A percentile compares a stretch with the other conserved stretches of the same genome.
These are phyloP conservation scores for Botrytis paeoniae DNA, from an alignment of 2,329 filamentous ascomycete species.

Conservation along the genomic window DNA sequence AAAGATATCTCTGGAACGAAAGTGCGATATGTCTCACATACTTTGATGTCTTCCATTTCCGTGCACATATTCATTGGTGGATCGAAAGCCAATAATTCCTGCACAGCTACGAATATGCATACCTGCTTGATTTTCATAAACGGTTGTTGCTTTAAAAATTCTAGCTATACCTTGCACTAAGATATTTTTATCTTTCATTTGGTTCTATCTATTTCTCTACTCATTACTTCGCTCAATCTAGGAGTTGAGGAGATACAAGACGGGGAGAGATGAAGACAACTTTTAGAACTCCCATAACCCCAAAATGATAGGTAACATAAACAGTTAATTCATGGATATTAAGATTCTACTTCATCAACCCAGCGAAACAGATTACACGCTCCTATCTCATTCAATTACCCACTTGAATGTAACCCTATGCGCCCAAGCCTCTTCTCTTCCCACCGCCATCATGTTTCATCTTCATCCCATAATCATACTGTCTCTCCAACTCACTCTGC, in stretches of 20 bases:
- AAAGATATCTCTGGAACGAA: background rate
- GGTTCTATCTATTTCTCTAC: background rate
- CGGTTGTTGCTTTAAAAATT: background rate
- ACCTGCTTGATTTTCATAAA: background rate
- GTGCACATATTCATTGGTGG: background rate
- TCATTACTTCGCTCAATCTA: background rate
- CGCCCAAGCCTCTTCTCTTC: constrained; percentile 40
- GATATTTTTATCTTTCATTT: background rate
- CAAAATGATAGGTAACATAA: background rate
- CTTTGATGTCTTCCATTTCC: background rate
- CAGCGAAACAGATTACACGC: background rate
- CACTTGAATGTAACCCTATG: constrained; percentile 24
- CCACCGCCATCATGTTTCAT: constrained; percentile 40
- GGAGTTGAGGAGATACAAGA: background rate
- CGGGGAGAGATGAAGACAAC: background rate
- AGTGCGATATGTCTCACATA: background rate
- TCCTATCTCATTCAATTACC: background rate
- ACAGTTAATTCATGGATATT: background rate
- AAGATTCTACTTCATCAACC: background rate
- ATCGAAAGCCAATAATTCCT: background rate
- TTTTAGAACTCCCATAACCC: background rate
- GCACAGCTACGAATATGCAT: background rate
- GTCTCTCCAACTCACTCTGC: constrained; percentile 39
- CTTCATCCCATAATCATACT: constrained; percentile 40
- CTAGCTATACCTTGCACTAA: background rate